These are phyloP conservation scores for Viridothelium virens DNA, from an alignment of 495 filamentous ascomycete species.

Conservation along the genomic window DNA sequence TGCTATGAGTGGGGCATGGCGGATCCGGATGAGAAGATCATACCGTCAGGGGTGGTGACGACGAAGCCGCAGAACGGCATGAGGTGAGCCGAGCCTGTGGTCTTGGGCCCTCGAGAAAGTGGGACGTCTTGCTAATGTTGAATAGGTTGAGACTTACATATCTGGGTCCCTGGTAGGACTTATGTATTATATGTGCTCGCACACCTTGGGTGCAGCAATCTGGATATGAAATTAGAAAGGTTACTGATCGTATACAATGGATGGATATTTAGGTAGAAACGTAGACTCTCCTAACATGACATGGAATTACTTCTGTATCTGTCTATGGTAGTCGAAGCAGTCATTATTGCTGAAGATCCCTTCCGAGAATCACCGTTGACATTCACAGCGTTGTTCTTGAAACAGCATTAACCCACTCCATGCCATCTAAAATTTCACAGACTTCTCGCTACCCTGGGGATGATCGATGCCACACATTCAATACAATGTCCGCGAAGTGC, in stretches of 20 bases:
- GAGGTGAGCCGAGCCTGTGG: neutral
- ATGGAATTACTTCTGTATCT: no score
- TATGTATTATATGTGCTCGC: neutral
- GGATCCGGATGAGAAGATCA: slow-evolving; percentile 24
- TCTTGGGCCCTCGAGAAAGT: neutral
- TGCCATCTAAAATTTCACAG: no score
- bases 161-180: neutral
- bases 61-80: slow-evolving; percentile 28
- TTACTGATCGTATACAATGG: no score
- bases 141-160: slow-evolving; percentile 5
- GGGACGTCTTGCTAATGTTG: neutral
- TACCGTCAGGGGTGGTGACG: slow-evolving; percentile 26
- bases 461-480: neutral
- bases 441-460: no score
- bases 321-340: no score
- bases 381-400: no score
- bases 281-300: no score
- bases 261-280: no score
- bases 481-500: neutral
- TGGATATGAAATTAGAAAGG: neutral
- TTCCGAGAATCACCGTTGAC: no score
- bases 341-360: no score
- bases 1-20: slow-evolving; percentile 26
- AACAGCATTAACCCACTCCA: no score
- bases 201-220: neutral